These are phyloP conservation scores for Diplodia intermedia DNA, from an alignment of 2,329 filamentous ascomycete genomes.

Conservation along the genomic window DNA sequence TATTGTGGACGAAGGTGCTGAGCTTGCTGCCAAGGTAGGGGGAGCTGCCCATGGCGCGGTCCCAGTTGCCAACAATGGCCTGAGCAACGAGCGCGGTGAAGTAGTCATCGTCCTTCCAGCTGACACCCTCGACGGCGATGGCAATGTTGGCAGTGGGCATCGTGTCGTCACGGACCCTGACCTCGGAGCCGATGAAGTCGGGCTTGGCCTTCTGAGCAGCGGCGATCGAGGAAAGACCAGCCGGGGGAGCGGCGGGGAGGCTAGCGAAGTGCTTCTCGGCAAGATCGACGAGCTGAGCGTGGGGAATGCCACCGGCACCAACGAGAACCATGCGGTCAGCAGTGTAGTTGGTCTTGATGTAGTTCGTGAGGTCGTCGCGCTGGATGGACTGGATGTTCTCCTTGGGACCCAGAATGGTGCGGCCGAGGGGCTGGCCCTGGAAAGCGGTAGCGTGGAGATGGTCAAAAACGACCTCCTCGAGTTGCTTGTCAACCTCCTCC, in stretches of 20 bases:
- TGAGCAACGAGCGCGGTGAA: slow-evolving; percentile 97
- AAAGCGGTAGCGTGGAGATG: slow-evolving; percentile 98
- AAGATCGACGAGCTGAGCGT: slow-evolving; percentile 91
- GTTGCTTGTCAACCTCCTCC: slow-evolving; percentile 99
- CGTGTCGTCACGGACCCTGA: slow-evolving; percentile 94
- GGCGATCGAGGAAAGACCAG: slow-evolving; percentile 74
- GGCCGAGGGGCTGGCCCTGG: slow-evolving; percentile 93
- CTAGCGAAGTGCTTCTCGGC: slow-evolving; percentile 93
- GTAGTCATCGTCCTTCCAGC: slow-evolving; percentile 99
- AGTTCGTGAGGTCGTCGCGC: slow-evolving; percentile 86
- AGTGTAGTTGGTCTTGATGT: slow-evolving; percentile 99
- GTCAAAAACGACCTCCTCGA: slow-evolving; percentile 99
- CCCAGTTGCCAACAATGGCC: slow-evolving; percentile 99
- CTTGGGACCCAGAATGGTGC: slow-evolving; percentile 95
- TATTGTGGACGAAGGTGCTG: slow-evolving; percentile 89
- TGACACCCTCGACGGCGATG: slow-evolving; percentile 98
- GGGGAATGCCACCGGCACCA: slow-evolving; percentile 90
- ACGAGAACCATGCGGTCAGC: slow-evolving; percentile 99
- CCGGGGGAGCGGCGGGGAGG: slow-evolving; percentile 76
- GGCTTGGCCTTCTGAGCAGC: slow-evolving; percentile 84
- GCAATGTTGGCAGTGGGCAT: slow-evolving; percentile 97
- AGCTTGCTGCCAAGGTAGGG: slow-evolving; percentile 98
- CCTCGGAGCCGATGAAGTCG: slow-evolving; percentile 95
- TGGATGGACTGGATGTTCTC: slow-evolving; percentile 98
- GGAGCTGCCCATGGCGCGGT: slow-evolving; percentile 97